These are phyloP conservation scores for Fusarium sp. DNA, from an alignment of 2,329 filamentous ascomycete genomes.

Conservation along the genomic window DNA sequence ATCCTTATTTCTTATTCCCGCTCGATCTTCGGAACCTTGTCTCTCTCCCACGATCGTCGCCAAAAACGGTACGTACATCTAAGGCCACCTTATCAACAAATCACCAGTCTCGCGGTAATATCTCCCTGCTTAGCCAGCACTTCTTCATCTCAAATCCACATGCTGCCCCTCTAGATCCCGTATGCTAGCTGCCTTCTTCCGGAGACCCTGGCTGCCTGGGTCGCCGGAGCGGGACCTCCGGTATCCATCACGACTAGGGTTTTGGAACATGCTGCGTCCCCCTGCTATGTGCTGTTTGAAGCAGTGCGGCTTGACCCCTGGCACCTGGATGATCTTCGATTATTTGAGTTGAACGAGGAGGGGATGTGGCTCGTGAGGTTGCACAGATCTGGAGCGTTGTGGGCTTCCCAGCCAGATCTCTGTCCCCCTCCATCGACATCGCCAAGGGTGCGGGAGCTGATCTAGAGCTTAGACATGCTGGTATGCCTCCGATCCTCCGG, in stretches of 20 bases:
- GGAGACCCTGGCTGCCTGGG: constrained; percentile 6
- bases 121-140: background rate
- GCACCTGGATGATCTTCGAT: background rate
- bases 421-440: constrained; percentile 2
- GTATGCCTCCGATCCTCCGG: background rate
- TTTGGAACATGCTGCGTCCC: constrained; percentile 4
- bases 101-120: background rate
- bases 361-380: constrained; percentile 23
- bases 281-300: constrained; percentile 10
- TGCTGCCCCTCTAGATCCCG: constrained; percentile 14
- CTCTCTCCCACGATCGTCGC: constrained; percentile 24
- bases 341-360: constrained; percentile 1
- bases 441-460: constrained; percentile 7
- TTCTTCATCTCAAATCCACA: constrained; percentile 2
- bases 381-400: constrained; percentile 30
- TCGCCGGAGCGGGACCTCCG: constrained; percentile 24
- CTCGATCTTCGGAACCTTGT: constrained; percentile 21
- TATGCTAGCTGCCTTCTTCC: constrained; percentile 8
- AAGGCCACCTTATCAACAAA: background rate
- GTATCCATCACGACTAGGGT: constrained; percentile 6
- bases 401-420: constrained; percentile 15
- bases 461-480: background rate
- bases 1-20: constrained; percentile 9
- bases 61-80: background rate
- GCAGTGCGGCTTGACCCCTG: constrained; percentile 17